A percentile compares a stretch with the other conserved stretches of the same genome.
Evolutionary conservation across 257 asterid genomes (phyloP).

Genomic region (Jacaranda copaia): DNA sequence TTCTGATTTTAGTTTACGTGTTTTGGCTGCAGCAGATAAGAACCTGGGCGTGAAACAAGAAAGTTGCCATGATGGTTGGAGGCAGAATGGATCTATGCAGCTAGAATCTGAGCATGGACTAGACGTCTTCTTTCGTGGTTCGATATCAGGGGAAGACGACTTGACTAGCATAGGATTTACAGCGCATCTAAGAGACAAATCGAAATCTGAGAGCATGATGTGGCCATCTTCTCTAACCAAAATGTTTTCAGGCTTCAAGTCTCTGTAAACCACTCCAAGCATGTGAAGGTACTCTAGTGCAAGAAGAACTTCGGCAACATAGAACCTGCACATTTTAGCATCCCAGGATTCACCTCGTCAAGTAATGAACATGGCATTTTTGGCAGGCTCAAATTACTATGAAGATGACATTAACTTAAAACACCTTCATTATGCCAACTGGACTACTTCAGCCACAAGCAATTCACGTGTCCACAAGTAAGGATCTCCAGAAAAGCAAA

Average conservation of each 20-base stretch:
- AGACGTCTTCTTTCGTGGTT: background rate
- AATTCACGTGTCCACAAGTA: too few species aligned
- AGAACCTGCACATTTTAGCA: conserved; percentile 60
- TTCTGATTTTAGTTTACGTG: background rate
- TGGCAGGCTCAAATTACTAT: background rate
- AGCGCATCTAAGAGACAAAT: conserved; percentile 72
- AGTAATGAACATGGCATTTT: background rate
- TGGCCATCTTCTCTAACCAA: conserved; percentile 90
- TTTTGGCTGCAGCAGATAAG: background rate
- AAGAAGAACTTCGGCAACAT: conserved; percentile 85
- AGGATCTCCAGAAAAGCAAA: background rate
- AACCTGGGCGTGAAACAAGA: conserved; percentile 18
- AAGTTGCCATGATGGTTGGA: conserved; percentile 30
- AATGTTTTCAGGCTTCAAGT: conserved; percentile 87
- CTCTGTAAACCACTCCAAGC: conserved; percentile 94
- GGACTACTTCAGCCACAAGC: too few species aligned
- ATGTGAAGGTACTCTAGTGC: conserved; percentile 92
- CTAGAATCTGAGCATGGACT: conserved; percentile 36
- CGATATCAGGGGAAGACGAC: conserved; percentile 51
- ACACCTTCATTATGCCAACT: too few species aligned
- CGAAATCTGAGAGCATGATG: conserved; percentile 89
- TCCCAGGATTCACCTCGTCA: background rate
- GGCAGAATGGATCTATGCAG: conserved; percentile 86
- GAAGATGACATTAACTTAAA: background rate
- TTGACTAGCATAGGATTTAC: conserved; percentile 57